A percentile compares a stretch with the other conserved stretches of the same genome.
These are phyloP conservation scores for Ophiognomonia clavigignenti-juglandacearum DNA, from an alignment of 2,329 filamentous ascomycete species.

Conservation along the genomic window DNA sequence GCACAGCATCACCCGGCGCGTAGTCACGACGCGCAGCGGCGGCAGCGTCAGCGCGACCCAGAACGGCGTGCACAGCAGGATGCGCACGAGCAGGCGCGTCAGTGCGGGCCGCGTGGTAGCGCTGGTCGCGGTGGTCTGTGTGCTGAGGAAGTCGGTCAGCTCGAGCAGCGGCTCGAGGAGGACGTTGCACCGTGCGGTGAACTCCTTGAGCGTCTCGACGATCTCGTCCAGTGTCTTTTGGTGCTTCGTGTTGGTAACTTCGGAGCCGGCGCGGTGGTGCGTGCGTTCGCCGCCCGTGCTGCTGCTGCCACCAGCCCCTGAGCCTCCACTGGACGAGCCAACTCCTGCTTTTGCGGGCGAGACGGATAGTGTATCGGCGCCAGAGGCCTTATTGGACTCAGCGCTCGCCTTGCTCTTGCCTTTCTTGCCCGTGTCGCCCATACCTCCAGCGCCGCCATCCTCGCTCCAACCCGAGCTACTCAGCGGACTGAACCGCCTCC, in stretches of 20 bases:
- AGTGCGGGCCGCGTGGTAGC: constrained; percentile 87
- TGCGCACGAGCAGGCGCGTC: constrained; percentile 82
- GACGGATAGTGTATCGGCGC: constrained; percentile 6
- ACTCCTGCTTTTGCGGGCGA: constrained; percentile 14
- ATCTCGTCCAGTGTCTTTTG: constrained; percentile 98
- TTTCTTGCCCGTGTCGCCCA: constrained; percentile 8
- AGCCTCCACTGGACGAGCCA: constrained; percentile 22
- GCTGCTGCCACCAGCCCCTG: constrained; percentile 22
- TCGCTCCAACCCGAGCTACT: constrained; percentile 75
- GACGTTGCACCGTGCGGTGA: constrained; percentile 89
- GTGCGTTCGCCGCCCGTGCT: too few relatives aligned
- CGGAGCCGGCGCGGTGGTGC: constrained; percentile 46
- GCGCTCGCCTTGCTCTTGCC: constrained; percentile 13
- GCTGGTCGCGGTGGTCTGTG: constrained; percentile 82
- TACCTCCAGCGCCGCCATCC: constrained; percentile 30
- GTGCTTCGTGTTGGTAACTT: constrained; percentile 64
- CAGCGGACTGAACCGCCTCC: constrained; percentile 80
- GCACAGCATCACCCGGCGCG: constrained; percentile 75
- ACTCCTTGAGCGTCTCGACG: constrained; percentile 83
- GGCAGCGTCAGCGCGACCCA: constrained; percentile 83
- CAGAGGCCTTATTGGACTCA: constrained; percentile 23
- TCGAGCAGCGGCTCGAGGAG: constrained; percentile 83
- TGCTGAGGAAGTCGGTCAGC: constrained; percentile 89
- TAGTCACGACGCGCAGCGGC: constrained; percentile 80
- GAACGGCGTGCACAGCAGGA: constrained; percentile 79